Conservation (phyloP, 2,329 filamentous ascomycete genomes). For the Harringtonia lauricola region DNA sequence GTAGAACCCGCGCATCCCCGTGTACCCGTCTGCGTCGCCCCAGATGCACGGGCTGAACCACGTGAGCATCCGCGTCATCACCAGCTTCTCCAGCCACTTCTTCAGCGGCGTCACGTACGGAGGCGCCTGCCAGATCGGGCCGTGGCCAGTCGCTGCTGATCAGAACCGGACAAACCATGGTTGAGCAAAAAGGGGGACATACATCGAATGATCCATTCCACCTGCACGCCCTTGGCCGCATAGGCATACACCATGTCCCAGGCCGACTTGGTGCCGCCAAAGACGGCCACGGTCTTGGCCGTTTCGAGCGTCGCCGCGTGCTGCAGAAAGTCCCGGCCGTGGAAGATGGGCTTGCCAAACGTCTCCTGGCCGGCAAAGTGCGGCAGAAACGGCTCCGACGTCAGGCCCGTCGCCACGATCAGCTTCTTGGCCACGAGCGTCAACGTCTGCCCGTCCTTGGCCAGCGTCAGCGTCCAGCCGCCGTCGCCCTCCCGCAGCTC, state of each 20-base stretch:
- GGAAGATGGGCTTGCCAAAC: slow-evolving; percentile 37
- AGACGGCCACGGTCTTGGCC: slow-evolving; percentile 37
- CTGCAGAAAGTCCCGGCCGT: slow-evolving; percentile 33
- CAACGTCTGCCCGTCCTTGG: slow-evolving; percentile 7
- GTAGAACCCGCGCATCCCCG: slow-evolving; percentile 39
- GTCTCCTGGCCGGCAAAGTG: slow-evolving; percentile 31
- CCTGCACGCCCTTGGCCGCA: slow-evolving; percentile 40
- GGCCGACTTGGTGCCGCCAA: slow-evolving; percentile 54
- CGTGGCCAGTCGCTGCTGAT: slow-evolving; percentile 32
- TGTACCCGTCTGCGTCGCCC: slow-evolving; percentile 52
- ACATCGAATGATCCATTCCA: slow-evolving; percentile 50
- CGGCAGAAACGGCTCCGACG: slow-evolving; percentile 37
- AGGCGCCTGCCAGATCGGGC: slow-evolving; percentile 47
- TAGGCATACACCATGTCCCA: slow-evolving; percentile 56
- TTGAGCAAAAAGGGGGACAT: slow-evolving; percentile 2
- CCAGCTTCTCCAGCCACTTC: slow-evolving; percentile 55
- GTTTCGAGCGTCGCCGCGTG: slow-evolving; percentile 27
- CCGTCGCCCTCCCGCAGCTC: slow-evolving; percentile 28
- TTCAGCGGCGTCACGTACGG: slow-evolving; percentile 57
- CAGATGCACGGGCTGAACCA: slow-evolving; percentile 70
- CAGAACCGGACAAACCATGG: no score
- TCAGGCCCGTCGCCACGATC: slow-evolving; percentile 44
- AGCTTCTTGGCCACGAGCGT: slow-evolving; percentile 33
- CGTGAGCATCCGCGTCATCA: slow-evolving; percentile 54
- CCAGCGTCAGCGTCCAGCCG: slow-evolving; percentile 30